These are phyloP conservation scores for Monosporascus ibericus DNA, from an alignment of 2,329 filamentous ascomycete genomes.

Conservation along the genomic window DNA sequence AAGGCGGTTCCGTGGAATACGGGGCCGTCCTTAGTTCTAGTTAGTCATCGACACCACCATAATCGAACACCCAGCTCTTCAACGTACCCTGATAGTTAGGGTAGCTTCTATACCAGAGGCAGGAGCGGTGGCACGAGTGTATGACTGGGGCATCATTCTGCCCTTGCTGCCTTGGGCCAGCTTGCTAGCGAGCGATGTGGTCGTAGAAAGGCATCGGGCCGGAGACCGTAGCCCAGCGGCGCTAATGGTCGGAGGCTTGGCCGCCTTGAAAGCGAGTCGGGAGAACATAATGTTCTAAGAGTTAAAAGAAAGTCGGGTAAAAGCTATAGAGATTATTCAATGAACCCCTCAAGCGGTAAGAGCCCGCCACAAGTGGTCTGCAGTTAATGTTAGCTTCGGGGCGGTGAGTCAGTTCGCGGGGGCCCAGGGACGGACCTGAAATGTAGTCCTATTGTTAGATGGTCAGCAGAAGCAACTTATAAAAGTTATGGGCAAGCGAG, in stretches of 20 bases:
- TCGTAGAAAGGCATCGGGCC: conserved; percentile 33
- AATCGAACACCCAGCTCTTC: neutral
- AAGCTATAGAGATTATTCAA: conserved; percentile 23
- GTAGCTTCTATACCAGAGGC: conserved; percentile 75
- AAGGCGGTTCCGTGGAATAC: conserved; percentile 96
- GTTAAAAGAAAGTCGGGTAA: conserved; percentile 13
- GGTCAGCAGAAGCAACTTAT: conserved; percentile 34
- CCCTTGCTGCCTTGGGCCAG: conserved; percentile 65
- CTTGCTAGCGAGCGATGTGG: conserved; percentile 28
- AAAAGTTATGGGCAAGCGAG: neutral
- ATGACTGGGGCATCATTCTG: conserved; percentile 57
- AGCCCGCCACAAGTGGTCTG: conserved; percentile 50
- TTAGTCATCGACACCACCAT: conserved; percentile 20
- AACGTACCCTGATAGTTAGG: conserved; percentile 80
- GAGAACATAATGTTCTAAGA: conserved; percentile 49
- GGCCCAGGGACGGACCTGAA: conserved; percentile 52
- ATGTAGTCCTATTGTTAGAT: conserved; percentile 58
- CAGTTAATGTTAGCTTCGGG: conserved; percentile 28
- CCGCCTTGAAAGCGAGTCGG: conserved; percentile 46
- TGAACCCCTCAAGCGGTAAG: conserved; percentile 37
- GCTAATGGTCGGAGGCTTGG: conserved; percentile 45
- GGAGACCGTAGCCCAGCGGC: conserved; percentile 31
- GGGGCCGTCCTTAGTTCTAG: conserved; percentile 66
- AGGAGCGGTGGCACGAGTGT: conserved; percentile 55
- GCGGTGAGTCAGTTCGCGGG: conserved; percentile 36